Percentiles rank a stretch among this genome's conserved stretches.
Evolutionary conservation across 768 basidiomycete genomes (phyloP).

Genomic region (Hygrocybe punicea): DNA sequence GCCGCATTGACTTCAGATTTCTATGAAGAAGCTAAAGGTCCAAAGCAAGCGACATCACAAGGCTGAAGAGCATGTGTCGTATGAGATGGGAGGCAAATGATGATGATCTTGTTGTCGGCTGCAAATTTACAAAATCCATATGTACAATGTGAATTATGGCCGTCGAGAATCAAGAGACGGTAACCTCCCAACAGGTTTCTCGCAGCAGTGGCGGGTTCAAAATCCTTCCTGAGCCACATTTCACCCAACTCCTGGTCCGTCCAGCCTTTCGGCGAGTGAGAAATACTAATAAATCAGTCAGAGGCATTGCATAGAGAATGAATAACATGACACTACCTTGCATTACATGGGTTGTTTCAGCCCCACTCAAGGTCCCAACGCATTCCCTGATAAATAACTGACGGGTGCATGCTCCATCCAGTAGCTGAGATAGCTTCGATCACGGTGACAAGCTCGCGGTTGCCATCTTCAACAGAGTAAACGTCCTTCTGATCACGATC

Average conservation of each 20-base stretch:
- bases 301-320: background rate
- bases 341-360: constrained; percentile 14
- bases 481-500: constrained; percentile 13
- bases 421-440: constrained; percentile 40
- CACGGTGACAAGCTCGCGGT: constrained; percentile 42
- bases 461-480: constrained; percentile 25
- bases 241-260: constrained; percentile 23
- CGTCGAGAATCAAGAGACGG: constrained; percentile 25
- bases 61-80: constrained; percentile 39
- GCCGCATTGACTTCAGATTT: constrained; percentile 6
- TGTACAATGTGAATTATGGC: constrained; percentile 23
- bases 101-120: constrained; percentile 22
- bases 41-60: constrained; percentile 34
- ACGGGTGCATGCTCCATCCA: constrained; percentile 20
- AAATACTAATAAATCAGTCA: constrained; percentile 11
- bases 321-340: constrained; percentile 10
- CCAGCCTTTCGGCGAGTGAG: constrained; percentile 27
- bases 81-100: constrained; percentile 37
- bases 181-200: constrained; percentile 9
- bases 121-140: constrained; percentile 18
- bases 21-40: constrained; percentile 28
- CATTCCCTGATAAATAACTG: constrained; percentile 8
- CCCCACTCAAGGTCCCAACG: constrained; percentile 12
- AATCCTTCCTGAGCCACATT: constrained; percentile 23
- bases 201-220: constrained; percentile 15